Base-by-base conservation (phyloP, 805 yeast species). In the Candida orba region DNA sequence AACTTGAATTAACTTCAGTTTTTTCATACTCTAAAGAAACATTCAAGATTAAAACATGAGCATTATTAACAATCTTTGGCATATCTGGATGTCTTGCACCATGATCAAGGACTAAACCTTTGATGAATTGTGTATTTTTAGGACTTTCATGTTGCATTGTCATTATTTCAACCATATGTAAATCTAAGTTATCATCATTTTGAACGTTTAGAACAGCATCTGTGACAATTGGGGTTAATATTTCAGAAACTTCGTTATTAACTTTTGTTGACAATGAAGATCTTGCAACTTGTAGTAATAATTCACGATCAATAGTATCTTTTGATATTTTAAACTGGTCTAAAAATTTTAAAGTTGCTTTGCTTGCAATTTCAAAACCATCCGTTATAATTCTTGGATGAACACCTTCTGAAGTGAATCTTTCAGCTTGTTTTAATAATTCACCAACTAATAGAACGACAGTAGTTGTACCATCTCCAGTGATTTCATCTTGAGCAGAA, bases 71-170 rank as follows among this genome's bases (percentile, higher is more conserved):
- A 43, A 80, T 68, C 52, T 81, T 84, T 46, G 99, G 99, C 99
- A 93, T 93, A 66, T 93, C 99, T 37, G 99, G 99, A 71, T 93
- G 99, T 63, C 99, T 79, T 15, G 96, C 97, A 53, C 99, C 99
- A 63, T 93, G 99, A 64, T 93, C 99, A 52, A 93, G 73, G 32
- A 93, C 99, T 53, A 93, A 75, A 37, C 99, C 99, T 55, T 76
- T 80, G 51, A 93, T 72, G 47, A 93, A 78, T 57, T 75, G 73
- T 17, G 98, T 90, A 44, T 90, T 93, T 48, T 81, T 77, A 30
- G 93, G 87, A 33, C 83, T 75, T 53, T 87, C 85, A 59, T 85
- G 91, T 75, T 93, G 96, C 98, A 93, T 95, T 53, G 93, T 81
- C 95, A 93, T 93, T 59, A 93, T 85, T 69, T 93, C 99, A 54